Conservation (phyloP, 306 rosid species). For the Quercus alba region DNA sequence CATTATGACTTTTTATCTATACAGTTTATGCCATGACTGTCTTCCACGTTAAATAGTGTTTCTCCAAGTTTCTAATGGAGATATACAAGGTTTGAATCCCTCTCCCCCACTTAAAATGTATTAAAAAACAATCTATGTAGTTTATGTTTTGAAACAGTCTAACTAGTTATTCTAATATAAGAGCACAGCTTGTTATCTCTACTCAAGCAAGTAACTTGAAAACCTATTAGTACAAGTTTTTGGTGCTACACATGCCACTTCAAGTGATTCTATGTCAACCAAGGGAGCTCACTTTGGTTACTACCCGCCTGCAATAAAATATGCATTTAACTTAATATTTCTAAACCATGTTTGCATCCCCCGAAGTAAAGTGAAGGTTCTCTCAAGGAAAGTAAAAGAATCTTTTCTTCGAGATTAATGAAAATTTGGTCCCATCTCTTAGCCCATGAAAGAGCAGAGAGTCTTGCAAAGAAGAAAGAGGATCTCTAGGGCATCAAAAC, state of each 20-base stretch:
- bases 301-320: neutral
- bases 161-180: neutral
- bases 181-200: neutral
- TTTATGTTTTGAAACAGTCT: too few species aligned
- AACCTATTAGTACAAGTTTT: neutral
- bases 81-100: too few species aligned
- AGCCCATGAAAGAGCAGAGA: neutral
- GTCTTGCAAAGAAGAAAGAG: neutral
- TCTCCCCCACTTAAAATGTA: too few species aligned
- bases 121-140: too few species aligned
- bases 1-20: too few species aligned
- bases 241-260: neutral
- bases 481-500: slow-evolving; percentile 19
- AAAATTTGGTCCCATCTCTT: slow-evolving; percentile 6
- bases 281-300: neutral
- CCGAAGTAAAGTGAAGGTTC: slow-evolving; percentile 33
- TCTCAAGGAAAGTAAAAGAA: slow-evolving; percentile 28
- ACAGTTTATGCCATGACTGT: too few species aligned
- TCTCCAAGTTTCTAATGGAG: too few species aligned
- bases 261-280: neutral
- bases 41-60: too few species aligned
- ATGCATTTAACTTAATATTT: neutral
- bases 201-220: neutral
- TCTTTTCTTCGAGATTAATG: slow-evolving; percentile 36
- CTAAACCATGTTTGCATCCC: neutral